Evolutionary conservation across 2,329 filamentous ascomycete species (phyloP).

Genomic region (Lachnellula hyalina): DNA sequence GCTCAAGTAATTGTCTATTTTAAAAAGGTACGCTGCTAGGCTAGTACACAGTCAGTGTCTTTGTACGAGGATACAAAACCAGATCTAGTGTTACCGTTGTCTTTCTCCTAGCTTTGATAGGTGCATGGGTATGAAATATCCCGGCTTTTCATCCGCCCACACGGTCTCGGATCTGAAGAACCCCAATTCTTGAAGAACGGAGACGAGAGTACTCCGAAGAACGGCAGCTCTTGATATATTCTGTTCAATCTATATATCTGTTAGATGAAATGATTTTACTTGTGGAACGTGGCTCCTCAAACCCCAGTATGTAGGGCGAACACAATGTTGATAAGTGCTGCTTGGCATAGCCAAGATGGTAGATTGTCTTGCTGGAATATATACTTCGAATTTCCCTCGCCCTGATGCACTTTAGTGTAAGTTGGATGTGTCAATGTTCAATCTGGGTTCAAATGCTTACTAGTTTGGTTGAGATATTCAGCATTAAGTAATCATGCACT

Average conservation of each 20-base stretch:
- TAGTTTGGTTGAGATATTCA: conserved; percentile 18
- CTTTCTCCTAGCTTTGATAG: conserved; percentile 31
- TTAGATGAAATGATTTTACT: neutral
- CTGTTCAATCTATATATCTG: conserved; percentile 27
- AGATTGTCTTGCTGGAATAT: conserved; percentile 20
- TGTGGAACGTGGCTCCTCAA: neutral
- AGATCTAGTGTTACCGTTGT: conserved; percentile 26
- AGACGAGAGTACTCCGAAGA: conserved; percentile 33
- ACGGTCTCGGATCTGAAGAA: conserved; percentile 35
- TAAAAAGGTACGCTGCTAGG: conserved; percentile 33
- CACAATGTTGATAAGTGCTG: conserved; percentile 35
- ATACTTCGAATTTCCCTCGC: conserved; percentile 28
- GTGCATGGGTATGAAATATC: conserved; percentile 36
- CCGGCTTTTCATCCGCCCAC: conserved; percentile 34
- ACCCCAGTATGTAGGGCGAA: conserved; percentile 33
- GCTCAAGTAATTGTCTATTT: conserved; percentile 37
- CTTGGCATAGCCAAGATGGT: conserved; percentile 28
- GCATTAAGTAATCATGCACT: conserved; percentile 32
- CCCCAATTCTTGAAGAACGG: conserved; percentile 33
- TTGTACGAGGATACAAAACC: neutral
- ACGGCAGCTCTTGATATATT: conserved; percentile 31
- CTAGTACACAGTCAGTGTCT: conserved; percentile 22
- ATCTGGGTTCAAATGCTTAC: conserved; percentile 12
- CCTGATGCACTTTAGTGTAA: conserved; percentile 5
- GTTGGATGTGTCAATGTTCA: neutral